phyloP scores from a whole-genome alignment of 306 rosid genomes.

The Prunus campanulata region DNA sequence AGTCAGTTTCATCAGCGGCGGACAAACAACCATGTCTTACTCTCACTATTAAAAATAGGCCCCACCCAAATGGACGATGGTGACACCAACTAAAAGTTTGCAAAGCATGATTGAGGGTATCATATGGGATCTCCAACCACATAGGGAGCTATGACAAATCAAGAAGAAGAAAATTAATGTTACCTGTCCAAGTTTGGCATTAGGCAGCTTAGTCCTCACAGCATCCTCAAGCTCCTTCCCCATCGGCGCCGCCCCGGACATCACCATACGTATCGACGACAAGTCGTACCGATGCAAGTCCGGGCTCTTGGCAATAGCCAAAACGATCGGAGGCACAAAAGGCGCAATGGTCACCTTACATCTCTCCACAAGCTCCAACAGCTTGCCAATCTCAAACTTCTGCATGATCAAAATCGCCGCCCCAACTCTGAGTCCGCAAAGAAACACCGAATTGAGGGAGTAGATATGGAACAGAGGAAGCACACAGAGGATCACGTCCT shows the following conservation, averaged over 20 bases:
- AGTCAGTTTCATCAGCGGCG: too few relatives aligned
- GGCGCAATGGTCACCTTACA: conserved; percentile 64
- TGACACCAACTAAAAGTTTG: background rate
- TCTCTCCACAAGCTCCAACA: conserved; percentile 44
- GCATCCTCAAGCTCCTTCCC: conserved; percentile 67
- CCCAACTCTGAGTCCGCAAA: conserved; percentile 66
- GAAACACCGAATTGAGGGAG: conserved; percentile 61
- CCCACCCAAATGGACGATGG: background rate
- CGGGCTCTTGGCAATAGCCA: conserved; percentile 57
- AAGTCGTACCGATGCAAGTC: conserved; percentile 43
- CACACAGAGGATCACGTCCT: conserved; percentile 72
- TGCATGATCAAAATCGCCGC: conserved; percentile 61
- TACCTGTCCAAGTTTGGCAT: conserved; percentile 72
- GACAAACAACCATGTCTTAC: too few relatives aligned
- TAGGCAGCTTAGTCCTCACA: conserved; percentile 51
- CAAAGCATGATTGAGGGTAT: background rate
- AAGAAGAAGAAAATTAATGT: background rate
- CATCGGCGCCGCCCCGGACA: conserved; percentile 84
- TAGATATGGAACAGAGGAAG: conserved; percentile 82
- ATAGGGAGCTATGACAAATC: background rate
- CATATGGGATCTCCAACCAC: background rate
- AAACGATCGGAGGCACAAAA: conserved; percentile 71
- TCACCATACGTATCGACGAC: conserved; percentile 59
- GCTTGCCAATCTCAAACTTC: conserved; percentile 48
- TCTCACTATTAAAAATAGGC: too few relatives aligned